A percentile compares a stretch with the other conserved stretches of the same genome.
Evolutionary conservation across 441 rosid genomes (phyloP).

Genomic region (Croton laevigatus): DNA sequence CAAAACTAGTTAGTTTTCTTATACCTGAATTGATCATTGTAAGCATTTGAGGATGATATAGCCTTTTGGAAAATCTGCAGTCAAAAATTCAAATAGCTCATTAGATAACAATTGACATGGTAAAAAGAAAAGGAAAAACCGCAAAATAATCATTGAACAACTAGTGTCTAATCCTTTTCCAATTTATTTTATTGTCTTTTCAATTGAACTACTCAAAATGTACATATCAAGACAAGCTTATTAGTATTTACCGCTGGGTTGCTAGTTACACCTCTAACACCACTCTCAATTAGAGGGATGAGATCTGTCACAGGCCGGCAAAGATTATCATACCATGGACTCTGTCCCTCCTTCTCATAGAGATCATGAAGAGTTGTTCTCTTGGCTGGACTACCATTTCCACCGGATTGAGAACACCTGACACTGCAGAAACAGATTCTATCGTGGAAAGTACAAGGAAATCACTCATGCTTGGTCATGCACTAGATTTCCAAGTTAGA

Average conservation of each 20-base stretch:
- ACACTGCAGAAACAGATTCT: constrained; percentile 43
- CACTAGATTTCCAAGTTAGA: neutral
- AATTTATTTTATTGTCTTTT: neutral
- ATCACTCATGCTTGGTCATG: neutral
- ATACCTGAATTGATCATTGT: constrained; percentile 96
- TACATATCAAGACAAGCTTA: neutral
- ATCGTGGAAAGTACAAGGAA: neutral
- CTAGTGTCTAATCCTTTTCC: neutral
- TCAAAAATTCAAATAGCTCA: constrained; percentile 19
- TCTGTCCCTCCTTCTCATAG: constrained; percentile 86
- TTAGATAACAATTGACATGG: neutral
- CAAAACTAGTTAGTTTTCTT: neutral
- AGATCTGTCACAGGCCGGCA: constrained; percentile 98
- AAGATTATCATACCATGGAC: constrained; percentile 99
- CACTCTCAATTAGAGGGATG: constrained; percentile 76
- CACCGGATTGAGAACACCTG: constrained; percentile 60
- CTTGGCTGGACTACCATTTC: constrained; percentile 53
- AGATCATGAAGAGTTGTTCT: constrained; percentile 87
- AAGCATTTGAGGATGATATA: constrained; percentile 91
- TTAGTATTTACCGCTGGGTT: constrained; percentile 78
- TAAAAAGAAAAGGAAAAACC: neutral
- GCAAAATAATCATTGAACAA: neutral
- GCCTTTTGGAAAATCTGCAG: constrained; percentile 98
- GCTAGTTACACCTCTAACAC: constrained; percentile 97
- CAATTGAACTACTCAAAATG: neutral